A percentile compares a stretch with the other conserved stretches of the same genome.
Conservation (phyloP, 345 rosid species). For the Bruguiera parviflora region DNA sequence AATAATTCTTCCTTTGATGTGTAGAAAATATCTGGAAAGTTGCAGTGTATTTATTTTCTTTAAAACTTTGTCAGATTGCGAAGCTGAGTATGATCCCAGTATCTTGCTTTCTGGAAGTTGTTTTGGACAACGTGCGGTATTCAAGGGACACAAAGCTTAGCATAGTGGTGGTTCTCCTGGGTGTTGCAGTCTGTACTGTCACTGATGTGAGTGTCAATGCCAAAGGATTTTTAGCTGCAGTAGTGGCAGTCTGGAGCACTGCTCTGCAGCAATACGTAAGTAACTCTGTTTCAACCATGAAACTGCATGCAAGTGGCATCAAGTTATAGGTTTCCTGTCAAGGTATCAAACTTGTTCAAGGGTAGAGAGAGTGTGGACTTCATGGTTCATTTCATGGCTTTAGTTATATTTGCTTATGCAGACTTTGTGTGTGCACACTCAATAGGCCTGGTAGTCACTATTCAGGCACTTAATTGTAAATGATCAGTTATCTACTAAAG, state of each 20-base stretch:
- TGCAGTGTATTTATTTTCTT: neutral
- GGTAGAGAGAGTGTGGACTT: no score
- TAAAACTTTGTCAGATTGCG: constrained; percentile 62
- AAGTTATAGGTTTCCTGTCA: constrained; percentile 2
- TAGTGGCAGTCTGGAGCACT: constrained; percentile 97
- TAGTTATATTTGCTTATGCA: no score
- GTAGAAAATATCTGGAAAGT: constrained; percentile 12
- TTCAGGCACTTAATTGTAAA: no score
- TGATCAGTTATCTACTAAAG: no score
- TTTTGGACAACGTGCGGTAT: constrained; percentile 84
- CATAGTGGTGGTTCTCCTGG: constrained; percentile 81
- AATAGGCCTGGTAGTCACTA: no score
- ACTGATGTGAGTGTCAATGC: constrained; percentile 96
- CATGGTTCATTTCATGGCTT: no score
- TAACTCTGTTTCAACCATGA: constrained; percentile 14
- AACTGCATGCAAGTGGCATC: neutral
- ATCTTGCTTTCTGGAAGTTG: constrained; percentile 88
- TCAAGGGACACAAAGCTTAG: constrained; percentile 98
- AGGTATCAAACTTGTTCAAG: neutral
- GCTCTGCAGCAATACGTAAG: constrained; percentile 97
- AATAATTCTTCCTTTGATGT: constrained; percentile 3
- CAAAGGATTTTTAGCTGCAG: constrained; percentile 86
- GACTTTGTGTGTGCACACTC: no score
- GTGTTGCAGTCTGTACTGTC: constrained; percentile 97
- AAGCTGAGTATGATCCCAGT: constrained; percentile 99